Evolutionary conservation across 2,329 filamentous ascomycete species (phyloP), one percentile per base, ranked within the genome.

Genomic region (Talaromyces sp.): DNA sequence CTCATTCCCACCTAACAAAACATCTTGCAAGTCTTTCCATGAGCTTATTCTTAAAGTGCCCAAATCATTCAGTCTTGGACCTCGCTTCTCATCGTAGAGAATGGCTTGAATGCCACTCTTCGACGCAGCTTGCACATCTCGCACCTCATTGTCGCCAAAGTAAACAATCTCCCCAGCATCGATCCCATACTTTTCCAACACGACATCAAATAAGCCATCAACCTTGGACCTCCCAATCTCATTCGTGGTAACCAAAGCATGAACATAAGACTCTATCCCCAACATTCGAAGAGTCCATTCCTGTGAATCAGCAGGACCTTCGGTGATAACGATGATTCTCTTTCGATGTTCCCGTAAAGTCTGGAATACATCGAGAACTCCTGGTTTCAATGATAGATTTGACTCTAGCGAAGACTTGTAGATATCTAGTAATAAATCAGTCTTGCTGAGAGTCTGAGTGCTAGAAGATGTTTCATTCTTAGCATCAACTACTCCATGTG

Each of bases 241-340:
- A 49, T 71, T 74, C 0, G 70, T 71, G 1, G 71, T 73, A 2
- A 67, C 61, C 1, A 75, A 56, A 16, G 63, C 50, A 52, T 75
- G 67, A 14, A 71, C 47, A 30, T 62, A 66, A 0, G 51, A 35
- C 35, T 17, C 29, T 24, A 74, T 36, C 0, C 65, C 65, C 7
- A 77, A 62, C n/a, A 67, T 57, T 13, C 60, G 42, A 1, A 78
- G 37, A 0, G 78, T 77, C 61, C 77, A 73, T 55, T 76, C 67
- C 49, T 81, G 78, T 2, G 76, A 72, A 61, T 80, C 78, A 35
- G 76, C 70, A 0, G 76, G 78, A 0, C 78, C 77, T 56, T 81
- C 78, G 0, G 77, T 80, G 1, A 81, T 68, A 16, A 80, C 58
- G 0, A 70, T 67, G 3, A 80, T 65, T n/a, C 69, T 76, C 56